These are phyloP conservation scores for Stramenopiles sp. DNA, from an alignment of 352 stramenopile species.

Conservation along the genomic window DNA sequence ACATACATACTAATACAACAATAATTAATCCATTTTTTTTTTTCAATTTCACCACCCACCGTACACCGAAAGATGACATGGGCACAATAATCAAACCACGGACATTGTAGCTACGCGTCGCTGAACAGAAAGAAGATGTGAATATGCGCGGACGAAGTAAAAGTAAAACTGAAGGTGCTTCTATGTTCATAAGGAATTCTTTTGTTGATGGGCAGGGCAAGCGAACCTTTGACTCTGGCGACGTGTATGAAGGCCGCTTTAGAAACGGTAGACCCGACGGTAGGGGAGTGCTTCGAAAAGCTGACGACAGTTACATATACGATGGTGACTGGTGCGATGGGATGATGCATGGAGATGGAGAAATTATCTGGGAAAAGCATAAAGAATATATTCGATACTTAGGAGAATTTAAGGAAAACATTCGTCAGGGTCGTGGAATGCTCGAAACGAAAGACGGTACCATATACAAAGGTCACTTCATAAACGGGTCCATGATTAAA, in stretches of 20 bases:
- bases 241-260: slow-evolving; percentile 1
- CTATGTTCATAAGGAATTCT: too few relatives aligned
- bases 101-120: too few relatives aligned
- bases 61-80: too few relatives aligned
- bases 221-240: not conserved
- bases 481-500: not conserved
- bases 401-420: not conserved
- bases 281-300: not conserved
- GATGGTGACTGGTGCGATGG: not conserved
- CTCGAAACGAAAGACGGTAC: not conserved
- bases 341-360: not conserved
- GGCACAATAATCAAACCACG: too few relatives aligned
- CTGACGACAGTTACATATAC: not conserved
- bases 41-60: too few relatives aligned
- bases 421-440: not conserved
- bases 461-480: not conserved
- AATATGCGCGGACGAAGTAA: too few relatives aligned
- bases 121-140: too few relatives aligned
- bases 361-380: not conserved
- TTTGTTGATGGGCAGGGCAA: not conserved
- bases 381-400: not conserved
- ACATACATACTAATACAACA: too few relatives aligned
- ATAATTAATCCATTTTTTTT: too few relatives aligned
- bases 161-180: too few relatives aligned
- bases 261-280: not conserved